These are phyloP conservation scores for Botrytis medusae DNA, from an alignment of 2,329 filamentous ascomycete species.

Conservation along the genomic window DNA sequence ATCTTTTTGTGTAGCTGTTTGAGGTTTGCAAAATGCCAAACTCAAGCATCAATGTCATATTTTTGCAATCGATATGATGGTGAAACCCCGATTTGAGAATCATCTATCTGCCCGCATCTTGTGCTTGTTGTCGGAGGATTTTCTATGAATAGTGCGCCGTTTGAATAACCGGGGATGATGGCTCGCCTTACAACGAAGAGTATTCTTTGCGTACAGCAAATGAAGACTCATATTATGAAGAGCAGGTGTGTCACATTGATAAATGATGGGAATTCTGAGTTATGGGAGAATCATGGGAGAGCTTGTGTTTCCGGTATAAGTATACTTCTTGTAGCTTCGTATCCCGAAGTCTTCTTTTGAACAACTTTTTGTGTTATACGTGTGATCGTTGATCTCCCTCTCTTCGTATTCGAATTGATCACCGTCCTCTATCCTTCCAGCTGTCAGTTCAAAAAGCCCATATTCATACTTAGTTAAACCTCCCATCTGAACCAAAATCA, in stretches of 20 bases:
- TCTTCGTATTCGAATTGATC: slow-evolving; percentile 20
- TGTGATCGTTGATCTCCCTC: slow-evolving; percentile 11
- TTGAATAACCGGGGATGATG: slow-evolving; percentile 16
- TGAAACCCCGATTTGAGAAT: background rate
- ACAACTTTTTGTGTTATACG: background rate
- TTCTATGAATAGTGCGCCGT: slow-evolving; percentile 11
- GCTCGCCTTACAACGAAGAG: slow-evolving; percentile 19
- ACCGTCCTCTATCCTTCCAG: background rate
- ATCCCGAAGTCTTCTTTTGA: slow-evolving; percentile 7
- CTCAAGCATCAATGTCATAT: slow-evolving; percentile 6
- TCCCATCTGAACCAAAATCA: background rate
- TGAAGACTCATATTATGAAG: slow-evolving; percentile 18
- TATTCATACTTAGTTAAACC: background rate
- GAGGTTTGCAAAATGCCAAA: slow-evolving; percentile 14
- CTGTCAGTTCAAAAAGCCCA: background rate
- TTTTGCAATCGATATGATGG: background rate
- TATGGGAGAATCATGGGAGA: background rate
- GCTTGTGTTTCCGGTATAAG: slow-evolving; percentile 19
- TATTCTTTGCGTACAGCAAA: slow-evolving; percentile 19
- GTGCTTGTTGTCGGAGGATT: slow-evolving; percentile 17
- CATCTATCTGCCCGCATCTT: background rate
- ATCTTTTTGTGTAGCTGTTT: slow-evolving; percentile 18
- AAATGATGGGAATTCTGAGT: slow-evolving; percentile 18
- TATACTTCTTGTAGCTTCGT: slow-evolving; percentile 1
- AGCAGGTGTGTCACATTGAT: slow-evolving; percentile 42